Base-by-base conservation (phyloP, 768 basidiomycete genomes). In the Phylloporus sp. region DNA sequence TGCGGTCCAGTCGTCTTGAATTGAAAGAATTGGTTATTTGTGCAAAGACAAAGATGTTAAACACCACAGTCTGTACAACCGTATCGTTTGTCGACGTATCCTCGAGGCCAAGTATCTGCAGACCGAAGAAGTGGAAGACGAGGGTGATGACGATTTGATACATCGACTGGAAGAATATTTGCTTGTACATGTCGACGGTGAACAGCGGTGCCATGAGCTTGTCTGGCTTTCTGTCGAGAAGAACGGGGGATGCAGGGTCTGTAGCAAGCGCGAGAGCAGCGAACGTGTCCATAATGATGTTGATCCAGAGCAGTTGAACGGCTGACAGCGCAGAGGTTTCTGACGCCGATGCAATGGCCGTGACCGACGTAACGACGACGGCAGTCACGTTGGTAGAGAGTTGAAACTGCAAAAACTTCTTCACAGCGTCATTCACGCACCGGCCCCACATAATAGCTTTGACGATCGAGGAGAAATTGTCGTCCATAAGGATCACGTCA, bases 371-470 rank as follows among this genome's bases (percentile, higher is more conserved):
- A 64, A 97, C 86, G 51, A 95, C 70, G 43, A 99, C 95, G 28
- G 97, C 97, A 6, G 94, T 94, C 54, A 98, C 82, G 75, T 99
- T 99, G 61, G 90, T 90, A 18, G 89, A 90, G 54, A 91, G 78
- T 71, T 93, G 93, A 79, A 97, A 97, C 73, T 97, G 95, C 53
- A 99, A 66, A 74, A 98, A 99, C 74, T 98, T 99, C 66, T 88
- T 85, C 45, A 98, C 97, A 0, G 95, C 85, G 63, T 99, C 97
- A 68, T 97, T 99, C 56, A 99, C 95, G 62, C 93, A 95, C 44
- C 97, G 90, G 38, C 97, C 97, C 95, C 97, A 98, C 77, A 97
- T 94, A 60, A 98, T 97, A 50, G 97, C 97, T 60, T 92, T 87
- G 59, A 97, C 92, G 62, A 99, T 95, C 3, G 91, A 95, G 5